Evolutionary conservation across 2,329 filamentous ascomycete species (phyloP), one percentile per base, ranked within the genome.

Genomic region (Neurospora crassa): DNA sequence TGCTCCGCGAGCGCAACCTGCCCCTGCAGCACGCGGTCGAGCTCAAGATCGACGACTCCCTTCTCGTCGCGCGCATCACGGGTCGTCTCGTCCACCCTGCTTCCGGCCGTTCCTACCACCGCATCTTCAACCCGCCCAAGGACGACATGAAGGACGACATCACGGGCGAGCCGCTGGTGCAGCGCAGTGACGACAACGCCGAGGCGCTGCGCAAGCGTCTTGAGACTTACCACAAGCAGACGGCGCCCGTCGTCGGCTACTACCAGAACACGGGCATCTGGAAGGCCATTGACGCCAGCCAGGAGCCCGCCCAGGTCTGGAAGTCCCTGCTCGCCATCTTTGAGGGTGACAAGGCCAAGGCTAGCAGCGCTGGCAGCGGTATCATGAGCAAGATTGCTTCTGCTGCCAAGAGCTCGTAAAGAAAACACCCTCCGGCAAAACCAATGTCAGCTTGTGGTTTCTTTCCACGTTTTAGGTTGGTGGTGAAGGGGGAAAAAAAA

Each of bases 211-310:
- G 94, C 89, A 99, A 97, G 90, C 92, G 96, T 74, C 88, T 99
- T 72, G 86, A 86, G 53, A 97, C 95, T 72, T 99, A 99, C 84
- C 96, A 99, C 85, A 86, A 89, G 76, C 96, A 99, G 89, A 99
- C 96, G 42, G 84, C 89, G 67, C 96, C 96, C 24, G 96, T 99
- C 68, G 94, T 97, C 74, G 87, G 90, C 72, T 99, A 99, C 87
- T 99, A 99, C 89, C 92, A 96, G 85, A 93, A 94, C 84, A 97
- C 92, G 68, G 94, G 94, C 77, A 97, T 99, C 86, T 99, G 96
- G 96, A 91, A 91, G 82, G 91, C 92, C 74, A 89, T 99, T 78
- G 96, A 99, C 81, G 96, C 96, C 75, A 96, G 92, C 85, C 94
- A 99, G 86, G 91, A 97, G 84, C 96, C 96, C 24, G 92, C 93